Evolutionary conservation across 495 filamentous ascomycete genomes (phyloP), one percentile per base, ranked within the genome.

Genomic region (Aspergillus heteromorphus): DNA sequence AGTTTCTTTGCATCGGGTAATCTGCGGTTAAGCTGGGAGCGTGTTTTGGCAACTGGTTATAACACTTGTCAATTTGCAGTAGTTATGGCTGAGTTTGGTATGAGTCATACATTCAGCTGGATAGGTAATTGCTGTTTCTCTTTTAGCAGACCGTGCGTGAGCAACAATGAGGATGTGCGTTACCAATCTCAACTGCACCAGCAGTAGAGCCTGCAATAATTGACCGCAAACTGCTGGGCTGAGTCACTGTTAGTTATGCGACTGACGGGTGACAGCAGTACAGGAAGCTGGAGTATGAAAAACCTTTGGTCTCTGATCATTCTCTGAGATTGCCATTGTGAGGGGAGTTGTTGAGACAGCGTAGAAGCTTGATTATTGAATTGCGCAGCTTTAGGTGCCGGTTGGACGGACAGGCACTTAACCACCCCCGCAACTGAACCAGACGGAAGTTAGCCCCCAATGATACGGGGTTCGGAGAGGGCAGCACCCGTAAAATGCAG

Each of bases 121-220:
- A 74, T 98, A 98, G 52, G 93, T 97, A 62, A 98, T 96, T 53
- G 91, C 85, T 95, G 60, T n/a, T 47, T 4, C 41, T 14, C 23
- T 50, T 40, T 58, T 52, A 42, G n/a, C 14, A 36, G 17, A 29
- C 30, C 31, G 21, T 18, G 23, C 48, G 6, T 6, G 17, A 20
- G 8, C 13, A 18, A 21, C 21, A 20, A 19, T 18, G 51, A 54
- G 42, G 53, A 29, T 38, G 47, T 30, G 45, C 48, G 49, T 59
- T 75, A 92, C 89, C 84, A 76, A 98, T 97, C 72, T 98, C 93
- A 55, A 97, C 83, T 49, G 93, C 93, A 64, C 93, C 93, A 40
- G 93, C 93, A 17, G 86, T 87, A 49, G 89, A 86, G 53, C 92
- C 92, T 36, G 92, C 92, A 63, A 96, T 77, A 55, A 96, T 88